Conservation (phyloP, 208 protist genomes). For the Leishmania major region DNA sequence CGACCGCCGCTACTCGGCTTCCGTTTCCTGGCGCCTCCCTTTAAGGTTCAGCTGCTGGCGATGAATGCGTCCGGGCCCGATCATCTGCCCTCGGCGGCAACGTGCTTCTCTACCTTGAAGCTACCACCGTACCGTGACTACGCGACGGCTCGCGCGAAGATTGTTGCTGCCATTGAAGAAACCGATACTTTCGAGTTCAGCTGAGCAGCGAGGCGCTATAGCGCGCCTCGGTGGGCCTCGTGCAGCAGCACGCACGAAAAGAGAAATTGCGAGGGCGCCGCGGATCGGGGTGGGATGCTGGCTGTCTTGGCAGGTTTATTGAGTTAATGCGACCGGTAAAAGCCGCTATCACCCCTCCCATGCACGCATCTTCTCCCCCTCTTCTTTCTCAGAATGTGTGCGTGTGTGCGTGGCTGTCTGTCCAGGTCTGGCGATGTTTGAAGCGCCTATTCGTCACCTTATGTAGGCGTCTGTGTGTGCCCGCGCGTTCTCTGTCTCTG, state of each 20-base stretch:
- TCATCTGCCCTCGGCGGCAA: constrained; percentile 89
- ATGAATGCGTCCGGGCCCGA: constrained; percentile 34
- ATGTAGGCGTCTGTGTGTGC: not conserved
- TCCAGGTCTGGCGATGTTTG: not conserved
- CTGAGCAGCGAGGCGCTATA: constrained; percentile 24
- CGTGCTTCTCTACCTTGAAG: constrained; percentile 95
- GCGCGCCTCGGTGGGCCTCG: not conserved
- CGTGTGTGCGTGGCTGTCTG: not conserved
- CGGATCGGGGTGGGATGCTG: not conserved
- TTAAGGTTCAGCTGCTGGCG: constrained; percentile 80
- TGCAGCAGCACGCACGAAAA: not conserved
- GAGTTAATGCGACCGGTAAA: not conserved
- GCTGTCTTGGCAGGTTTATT: not conserved
- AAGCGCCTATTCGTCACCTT: not conserved
- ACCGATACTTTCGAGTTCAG: constrained; percentile 87
- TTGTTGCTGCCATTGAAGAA: constrained; percentile 89
- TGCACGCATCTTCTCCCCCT: not conserved
- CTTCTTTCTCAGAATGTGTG: not conserved
- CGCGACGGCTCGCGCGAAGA: constrained; percentile 74
- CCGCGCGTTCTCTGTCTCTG: not conserved
- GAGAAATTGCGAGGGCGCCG: not conserved
- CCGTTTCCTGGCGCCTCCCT: constrained; percentile 85
- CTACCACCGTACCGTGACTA: constrained; percentile 83
- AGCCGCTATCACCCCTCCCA: not conserved
- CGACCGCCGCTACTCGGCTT: constrained; percentile 94